These are phyloP conservation scores for Chondrus crispus DNA, from an alignment of 23 red algal species.

Conservation along the genomic window DNA sequence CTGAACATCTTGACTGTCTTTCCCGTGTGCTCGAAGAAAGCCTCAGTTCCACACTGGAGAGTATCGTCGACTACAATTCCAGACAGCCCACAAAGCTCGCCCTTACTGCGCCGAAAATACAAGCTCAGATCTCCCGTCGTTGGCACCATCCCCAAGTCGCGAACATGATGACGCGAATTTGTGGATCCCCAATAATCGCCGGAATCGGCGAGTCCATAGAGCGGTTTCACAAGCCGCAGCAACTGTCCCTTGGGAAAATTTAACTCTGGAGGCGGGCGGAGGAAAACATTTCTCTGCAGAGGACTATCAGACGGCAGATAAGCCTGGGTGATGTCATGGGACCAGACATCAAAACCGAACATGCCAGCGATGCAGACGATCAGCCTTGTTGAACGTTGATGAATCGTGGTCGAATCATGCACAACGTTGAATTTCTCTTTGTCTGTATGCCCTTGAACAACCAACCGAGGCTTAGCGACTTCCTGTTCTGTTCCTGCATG, in stretches of 20 bases:
- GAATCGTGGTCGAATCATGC: not conserved
- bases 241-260: not conserved
- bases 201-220: slow-evolving; percentile 11
- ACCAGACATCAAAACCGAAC: slow-evolving; percentile 27
- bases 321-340: not conserved
- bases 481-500: not conserved
- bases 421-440: not conserved
- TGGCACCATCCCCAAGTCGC: not conserved
- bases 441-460: slow-evolving; percentile 28
- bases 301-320: not conserved
- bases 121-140: not conserved
- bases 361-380: not conserved
- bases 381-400: not conserved
- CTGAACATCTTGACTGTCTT: not conserved
- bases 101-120: not conserved
- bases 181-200: not conserved
- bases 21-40: not conserved
- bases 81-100: not conserved
- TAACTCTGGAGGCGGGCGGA: not conserved
- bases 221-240: not conserved
- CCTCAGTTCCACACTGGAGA: not conserved
- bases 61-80: not conserved
- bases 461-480: not conserved
- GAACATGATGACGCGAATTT: not conserved
- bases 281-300: not conserved